These are phyloP conservation scores for Wallacemonas collosoma DNA, from an alignment of 208 protist species.

Conservation along the genomic window DNA sequence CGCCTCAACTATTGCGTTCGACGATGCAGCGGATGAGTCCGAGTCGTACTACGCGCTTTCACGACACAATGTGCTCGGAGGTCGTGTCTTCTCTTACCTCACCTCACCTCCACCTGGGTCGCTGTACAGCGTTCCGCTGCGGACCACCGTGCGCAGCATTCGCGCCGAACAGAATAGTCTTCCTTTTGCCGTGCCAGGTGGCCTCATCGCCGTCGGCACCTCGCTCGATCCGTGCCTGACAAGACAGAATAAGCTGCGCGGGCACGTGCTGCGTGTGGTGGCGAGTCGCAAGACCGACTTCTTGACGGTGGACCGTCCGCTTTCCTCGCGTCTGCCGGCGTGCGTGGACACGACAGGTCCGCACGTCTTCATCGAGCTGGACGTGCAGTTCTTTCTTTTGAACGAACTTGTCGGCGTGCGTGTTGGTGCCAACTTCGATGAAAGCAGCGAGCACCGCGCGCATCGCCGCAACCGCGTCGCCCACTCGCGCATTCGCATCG, in stretches of 20 bases:
- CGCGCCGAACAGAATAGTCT: conserved; percentile 98
- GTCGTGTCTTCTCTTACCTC: conserved; percentile 12
- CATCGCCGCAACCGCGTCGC: conserved; percentile 1
- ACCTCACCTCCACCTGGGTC: conserved; percentile 14
- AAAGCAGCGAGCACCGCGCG: not conserved
- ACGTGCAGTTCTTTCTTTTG: conserved; percentile 96
- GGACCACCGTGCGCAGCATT: conserved; percentile 92
- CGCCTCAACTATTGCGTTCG: conserved; percentile 13
- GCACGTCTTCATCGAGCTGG: conserved; percentile 91
- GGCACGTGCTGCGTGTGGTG: conserved; percentile 91
- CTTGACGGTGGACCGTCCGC: conserved; percentile 98
- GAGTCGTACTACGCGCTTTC: not conserved
- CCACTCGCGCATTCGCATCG: conserved; percentile 37
- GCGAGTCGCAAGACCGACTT: conserved; percentile 94
- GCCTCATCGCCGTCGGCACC: conserved; percentile 99
- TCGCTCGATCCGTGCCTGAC: conserved; percentile 99
- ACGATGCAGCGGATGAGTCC: not conserved
- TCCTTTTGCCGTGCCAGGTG: conserved; percentile 99
- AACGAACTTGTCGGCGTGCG: conserved; percentile 89
- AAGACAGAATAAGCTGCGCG: conserved; percentile 98
- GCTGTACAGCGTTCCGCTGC: conserved; percentile 80
- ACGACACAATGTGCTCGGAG: conserved; percentile 9
- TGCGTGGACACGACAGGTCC: not conserved
- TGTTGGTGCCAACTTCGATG: not conserved
- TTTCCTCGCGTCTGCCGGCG: conserved; percentile 43